These are phyloP conservation scores for Cladophialophora psammophila DNA, from an alignment of 2,329 filamentous ascomycete species.

Conservation along the genomic window DNA sequence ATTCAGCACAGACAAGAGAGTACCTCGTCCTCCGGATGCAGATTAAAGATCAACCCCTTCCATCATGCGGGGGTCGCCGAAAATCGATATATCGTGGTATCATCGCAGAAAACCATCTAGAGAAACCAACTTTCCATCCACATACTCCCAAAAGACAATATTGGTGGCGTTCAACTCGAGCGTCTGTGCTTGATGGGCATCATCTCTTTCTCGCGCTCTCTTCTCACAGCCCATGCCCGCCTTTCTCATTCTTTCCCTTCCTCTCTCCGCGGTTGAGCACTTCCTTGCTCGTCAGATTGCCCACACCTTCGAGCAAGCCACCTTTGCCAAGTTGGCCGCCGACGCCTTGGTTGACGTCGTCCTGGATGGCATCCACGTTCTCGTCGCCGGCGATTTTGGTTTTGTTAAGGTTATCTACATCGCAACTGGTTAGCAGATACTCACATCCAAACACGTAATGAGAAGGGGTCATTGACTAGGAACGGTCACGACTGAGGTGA, in stretches of 20 bases:
- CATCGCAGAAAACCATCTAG: background rate
- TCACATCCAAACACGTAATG: background rate
- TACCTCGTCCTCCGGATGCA: no score
- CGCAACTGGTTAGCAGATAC: background rate
- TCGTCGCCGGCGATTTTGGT: constrained; percentile 72
- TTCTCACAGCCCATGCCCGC: constrained; percentile 40
- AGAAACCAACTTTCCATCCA: background rate
- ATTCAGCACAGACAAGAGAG: no score
- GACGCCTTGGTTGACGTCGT: constrained; percentile 69
- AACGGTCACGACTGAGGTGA: background rate
- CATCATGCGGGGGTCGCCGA: background rate
- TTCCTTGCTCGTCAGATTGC: constrained; percentile 42
- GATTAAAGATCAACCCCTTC: no score
- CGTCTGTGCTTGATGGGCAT: background rate
- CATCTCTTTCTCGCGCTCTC: background rate
- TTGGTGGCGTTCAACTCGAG: background rate
- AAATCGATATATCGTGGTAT: background rate
- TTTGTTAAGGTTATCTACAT: constrained; percentile 70
- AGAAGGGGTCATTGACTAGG: background rate
- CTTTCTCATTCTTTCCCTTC: constrained; percentile 62
- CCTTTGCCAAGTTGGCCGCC: constrained; percentile 72
- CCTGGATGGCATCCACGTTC: constrained; percentile 73
- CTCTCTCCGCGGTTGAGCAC: constrained; percentile 41
- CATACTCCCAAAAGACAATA: background rate
- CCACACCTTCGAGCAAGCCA: constrained; percentile 57